phyloP scores from a whole-genome alignment of 768 basidiomycete species.

The Paxillus rubicundulus region DNA sequence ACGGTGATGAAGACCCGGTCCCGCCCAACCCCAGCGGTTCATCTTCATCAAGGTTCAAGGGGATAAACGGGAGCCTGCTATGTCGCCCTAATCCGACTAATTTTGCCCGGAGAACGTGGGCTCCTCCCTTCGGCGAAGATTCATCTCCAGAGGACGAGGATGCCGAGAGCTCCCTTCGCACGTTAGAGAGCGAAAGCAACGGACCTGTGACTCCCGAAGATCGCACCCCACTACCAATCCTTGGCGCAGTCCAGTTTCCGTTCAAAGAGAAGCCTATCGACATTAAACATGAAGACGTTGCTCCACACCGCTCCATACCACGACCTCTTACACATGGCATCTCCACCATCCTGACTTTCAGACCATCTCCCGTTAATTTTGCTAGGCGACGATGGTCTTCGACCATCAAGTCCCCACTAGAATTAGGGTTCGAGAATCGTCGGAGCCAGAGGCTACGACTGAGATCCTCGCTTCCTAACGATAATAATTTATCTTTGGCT shows the following conservation, averaged over 20 bases:
- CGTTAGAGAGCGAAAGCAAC: conserved; percentile 46
- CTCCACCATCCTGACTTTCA: conserved; percentile 49
- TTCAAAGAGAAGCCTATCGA: conserved; percentile 18
- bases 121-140: conserved; percentile 37
- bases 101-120: conserved; percentile 60
- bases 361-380: conserved; percentile 63
- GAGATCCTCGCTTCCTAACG: conserved; percentile 26
- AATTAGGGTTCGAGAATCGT: conserved; percentile 33
- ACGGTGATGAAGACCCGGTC: conserved; percentile 27
- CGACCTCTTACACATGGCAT: conserved; percentile 16
- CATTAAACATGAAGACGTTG: conserved; percentile 21
- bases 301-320: conserved; percentile 24
- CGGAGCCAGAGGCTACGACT: conserved; percentile 37
- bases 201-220: conserved; percentile 62
- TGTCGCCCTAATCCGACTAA: conserved; percentile 60
- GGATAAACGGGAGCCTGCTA: conserved; percentile 45
- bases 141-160: conserved; percentile 34
- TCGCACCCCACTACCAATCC: conserved; percentile 41
- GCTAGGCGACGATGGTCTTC: conserved; percentile 62
- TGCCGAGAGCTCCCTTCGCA: conserved; percentile 31
- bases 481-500: conserved; percentile 29
- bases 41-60: conserved; percentile 28
- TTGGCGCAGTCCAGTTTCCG: conserved; percentile 30
- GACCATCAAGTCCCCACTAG: conserved; percentile 34
- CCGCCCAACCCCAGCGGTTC: conserved; percentile 27